A percentile compares a stretch with the other conserved stretches of the same genome.
These are phyloP conservation scores for Cyberlindnera xylosilytica DNA, from an alignment of 805 yeast species.

Conservation along the genomic window DNA sequence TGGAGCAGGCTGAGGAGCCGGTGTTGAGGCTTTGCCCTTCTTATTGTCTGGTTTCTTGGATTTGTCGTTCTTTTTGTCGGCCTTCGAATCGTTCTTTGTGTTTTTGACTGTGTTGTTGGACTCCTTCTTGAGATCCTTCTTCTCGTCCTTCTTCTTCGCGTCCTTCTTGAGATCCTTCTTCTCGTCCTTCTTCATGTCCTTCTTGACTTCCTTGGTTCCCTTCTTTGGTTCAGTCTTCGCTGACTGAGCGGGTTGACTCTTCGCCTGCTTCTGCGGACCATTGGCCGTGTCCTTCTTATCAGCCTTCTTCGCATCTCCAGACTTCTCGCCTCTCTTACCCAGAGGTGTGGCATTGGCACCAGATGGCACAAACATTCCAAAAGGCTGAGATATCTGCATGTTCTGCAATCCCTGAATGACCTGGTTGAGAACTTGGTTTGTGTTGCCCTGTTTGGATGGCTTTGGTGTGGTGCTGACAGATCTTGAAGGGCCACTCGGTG, in stretches of 20 bases:
- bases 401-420: background rate
- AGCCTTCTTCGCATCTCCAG: background rate
- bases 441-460: background rate
- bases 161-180: constrained; percentile 1
- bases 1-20: background rate
- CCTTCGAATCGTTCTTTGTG: background rate
- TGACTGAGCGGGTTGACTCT: background rate
- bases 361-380: background rate
- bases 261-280: background rate
- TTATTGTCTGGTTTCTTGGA: background rate
- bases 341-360: background rate
- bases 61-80: background rate
- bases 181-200: constrained; percentile 1
- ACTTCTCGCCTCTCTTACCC: background rate
- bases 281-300: background rate
- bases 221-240: background rate
- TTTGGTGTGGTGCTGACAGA: background rate
- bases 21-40: background rate
- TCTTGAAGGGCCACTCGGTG: background rate
- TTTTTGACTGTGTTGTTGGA: background rate
- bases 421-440: background rate
- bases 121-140: background rate
- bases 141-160: constrained; percentile 1
- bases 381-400: background rate
- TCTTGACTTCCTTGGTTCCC: constrained; percentile 1